Evolutionary conservation across 768 basidiomycete genomes (phyloP).

Genomic region (Tulasnella sp.): DNA sequence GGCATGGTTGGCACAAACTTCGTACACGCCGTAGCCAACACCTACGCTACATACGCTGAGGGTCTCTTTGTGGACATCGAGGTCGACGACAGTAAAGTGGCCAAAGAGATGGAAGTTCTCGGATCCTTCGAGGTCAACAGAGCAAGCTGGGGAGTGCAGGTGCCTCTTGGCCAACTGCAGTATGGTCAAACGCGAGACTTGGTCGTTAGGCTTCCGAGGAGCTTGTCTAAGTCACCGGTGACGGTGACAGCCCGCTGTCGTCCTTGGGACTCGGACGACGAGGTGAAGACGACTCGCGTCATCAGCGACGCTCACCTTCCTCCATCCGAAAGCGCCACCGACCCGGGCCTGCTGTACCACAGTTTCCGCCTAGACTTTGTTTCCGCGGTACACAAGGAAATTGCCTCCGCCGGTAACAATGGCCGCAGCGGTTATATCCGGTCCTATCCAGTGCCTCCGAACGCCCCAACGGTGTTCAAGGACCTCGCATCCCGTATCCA

Average conservation of each 20-base stretch:
- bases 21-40: conserved; percentile 32
- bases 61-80: conserved; percentile 20
- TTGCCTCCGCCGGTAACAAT: not conserved
- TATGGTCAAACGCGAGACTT: conserved; percentile 32
- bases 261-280: conserved; percentile 13
- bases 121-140: not conserved
- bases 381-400: not conserved
- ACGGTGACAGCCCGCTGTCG: conserved; percentile 19
- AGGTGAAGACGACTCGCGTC: not conserved
- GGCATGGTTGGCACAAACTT: conserved; percentile 33
- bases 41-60: conserved; percentile 31
- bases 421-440: not conserved
- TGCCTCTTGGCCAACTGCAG: conserved; percentile 21
- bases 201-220: conserved; percentile 11
- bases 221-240: conserved; percentile 1
- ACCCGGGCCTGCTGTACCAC: conserved; percentile 2
- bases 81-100: conserved; percentile 17
- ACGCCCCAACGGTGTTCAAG: not conserved
- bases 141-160: not conserved
- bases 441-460: not conserved
- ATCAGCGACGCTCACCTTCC: not conserved
- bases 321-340: not conserved
- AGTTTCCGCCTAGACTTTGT: not conserved
- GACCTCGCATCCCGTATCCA: not conserved
- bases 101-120: conserved; percentile 11